Base-by-base conservation (phyloP, 495 filamentous ascomycete genomes). In the Acidiella bohemica region DNA sequence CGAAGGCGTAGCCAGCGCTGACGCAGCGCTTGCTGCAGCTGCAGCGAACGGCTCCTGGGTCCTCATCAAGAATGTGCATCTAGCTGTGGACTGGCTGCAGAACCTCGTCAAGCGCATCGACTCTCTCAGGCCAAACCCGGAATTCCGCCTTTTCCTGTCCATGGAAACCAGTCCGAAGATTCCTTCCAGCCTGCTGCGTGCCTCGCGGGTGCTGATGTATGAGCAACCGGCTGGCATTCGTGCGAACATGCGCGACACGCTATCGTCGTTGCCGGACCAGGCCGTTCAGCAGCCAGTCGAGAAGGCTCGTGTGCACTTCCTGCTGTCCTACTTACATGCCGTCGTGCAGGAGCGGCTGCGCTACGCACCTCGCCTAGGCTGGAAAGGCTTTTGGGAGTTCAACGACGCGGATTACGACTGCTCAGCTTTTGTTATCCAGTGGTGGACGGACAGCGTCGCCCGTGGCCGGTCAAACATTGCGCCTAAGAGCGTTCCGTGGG, bases 301-400 rank as follows among this genome's bases (percentile, higher is more conserved):
- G 61, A 80, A 90, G 50, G 76, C 77, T n/a, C 72, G 90, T 41
- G 63, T 99, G 27, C 95, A 99, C 49, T 67, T 99, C 30, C 63
- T 96, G 36, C 73, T 99, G 16, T 88, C 82, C 5, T 96, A 96
- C 72, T 57, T 96, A 44, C 90, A 99, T 53, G 90, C 92, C 10
- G 88, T 99, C 10, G 73, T 99, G 22, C 90, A 99, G 60, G 90
- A 99, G 59, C 68, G 90, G 51, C 68, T 99, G 46, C 82, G 90
- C 42, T 99, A 99, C 54, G 88, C 86, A 14, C 92, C 90, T 2
- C 90, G 72, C 36, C 70, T 99, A 40, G 90, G 90, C 37, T 96
- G 92, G 90, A 93, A 93, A 66, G 84, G 84, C 41, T 93, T 93
- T 71, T 99, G 90, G 90, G 90, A 99, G 64, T 99, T 99, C 58